Evolutionary conservation across 2,329 filamentous ascomycete species (phyloP).

Genomic region (Neophaeococcomyces aloes): DNA sequence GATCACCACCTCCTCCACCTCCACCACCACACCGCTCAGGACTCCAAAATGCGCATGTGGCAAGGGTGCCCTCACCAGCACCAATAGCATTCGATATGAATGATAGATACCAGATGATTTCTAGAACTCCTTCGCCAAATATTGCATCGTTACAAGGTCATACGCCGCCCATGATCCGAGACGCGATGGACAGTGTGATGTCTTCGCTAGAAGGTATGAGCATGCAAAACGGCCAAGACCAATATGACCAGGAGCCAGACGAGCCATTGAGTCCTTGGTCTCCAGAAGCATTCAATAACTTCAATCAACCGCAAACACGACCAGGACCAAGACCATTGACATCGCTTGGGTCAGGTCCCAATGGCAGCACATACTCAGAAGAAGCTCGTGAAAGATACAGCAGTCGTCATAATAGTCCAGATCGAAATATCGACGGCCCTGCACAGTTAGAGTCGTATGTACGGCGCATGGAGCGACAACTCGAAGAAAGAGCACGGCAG

Average conservation of each 20-base stretch:
- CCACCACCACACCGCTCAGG: conserved; percentile 61
- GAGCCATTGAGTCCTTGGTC: conserved; percentile 69
- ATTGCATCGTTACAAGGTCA: conserved; percentile 57
- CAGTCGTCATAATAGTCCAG: conserved; percentile 37
- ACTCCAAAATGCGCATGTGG: conserved; percentile 29
- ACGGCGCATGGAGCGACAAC: conserved; percentile 76
- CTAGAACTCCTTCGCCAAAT: conserved; percentile 52
- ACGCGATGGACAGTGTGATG: conserved; percentile 98
- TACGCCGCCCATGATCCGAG: conserved; percentile 83
- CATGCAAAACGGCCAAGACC: conserved; percentile 42
- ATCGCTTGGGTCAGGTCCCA: conserved; percentile 57
- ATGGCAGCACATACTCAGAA: conserved; percentile 35
- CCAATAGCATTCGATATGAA: conserved; percentile 23
- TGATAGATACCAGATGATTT: conserved; percentile 41
- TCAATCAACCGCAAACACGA: conserved; percentile 27
- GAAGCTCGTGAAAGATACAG: conserved; percentile 50
- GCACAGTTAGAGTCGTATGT: conserved; percentile 78
- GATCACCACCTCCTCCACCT: conserved; percentile 68
- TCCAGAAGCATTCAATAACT: conserved; percentile 67
- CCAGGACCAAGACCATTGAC: conserved; percentile 53
- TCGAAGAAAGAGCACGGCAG: conserved; percentile 52
- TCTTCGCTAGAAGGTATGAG: conserved; percentile 84
- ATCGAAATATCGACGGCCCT: conserved; percentile 46
- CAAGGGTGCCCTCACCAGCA: conserved; percentile 40
- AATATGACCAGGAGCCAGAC: conserved; percentile 41